Conservation (phyloP, 148 eudicot genomes). For the Persicaria maculosa region DNA sequence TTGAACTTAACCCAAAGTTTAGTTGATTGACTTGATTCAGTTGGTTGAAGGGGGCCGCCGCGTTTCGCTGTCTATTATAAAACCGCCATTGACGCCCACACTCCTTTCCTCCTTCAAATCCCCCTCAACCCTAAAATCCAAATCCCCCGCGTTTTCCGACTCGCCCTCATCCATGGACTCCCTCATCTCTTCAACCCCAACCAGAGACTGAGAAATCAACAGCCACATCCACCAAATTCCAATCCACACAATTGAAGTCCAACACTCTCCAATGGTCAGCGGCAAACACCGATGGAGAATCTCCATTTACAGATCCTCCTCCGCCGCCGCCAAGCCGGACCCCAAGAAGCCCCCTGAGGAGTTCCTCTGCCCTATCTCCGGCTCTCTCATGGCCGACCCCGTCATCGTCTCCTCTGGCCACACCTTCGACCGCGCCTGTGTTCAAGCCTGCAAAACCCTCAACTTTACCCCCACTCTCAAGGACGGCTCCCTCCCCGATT, state of each 20-base stretch:
- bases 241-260: no score
- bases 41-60: background rate
- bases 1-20: no score
- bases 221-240: no score
- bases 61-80: background rate
- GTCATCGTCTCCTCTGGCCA: constrained; percentile 82
- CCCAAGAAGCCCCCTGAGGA: constrained; percentile 27
- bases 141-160: no score
- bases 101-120: constrained; percentile 4
- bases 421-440: constrained; percentile 74
- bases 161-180: background rate
- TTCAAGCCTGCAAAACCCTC: constrained; percentile 46
- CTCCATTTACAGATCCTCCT: constrained; percentile 41
- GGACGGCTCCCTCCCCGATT: constrained; percentile 51
- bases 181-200: background rate
- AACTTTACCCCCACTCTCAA: constrained; percentile 33
- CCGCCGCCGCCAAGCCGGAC: constrained; percentile 12
- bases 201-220: background rate
- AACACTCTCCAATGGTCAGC: constrained; percentile 32
- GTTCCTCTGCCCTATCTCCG: constrained; percentile 69
- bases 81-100: background rate
- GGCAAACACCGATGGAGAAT: constrained; percentile 54
- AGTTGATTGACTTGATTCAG: background rate
- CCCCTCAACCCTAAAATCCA: background rate
- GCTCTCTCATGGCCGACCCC: constrained; percentile 72